Evolutionary conservation across 441 rosid species (phyloP), one percentile per base, ranked within the genome.

Genomic region (Euphorbia celastroides): DNA sequence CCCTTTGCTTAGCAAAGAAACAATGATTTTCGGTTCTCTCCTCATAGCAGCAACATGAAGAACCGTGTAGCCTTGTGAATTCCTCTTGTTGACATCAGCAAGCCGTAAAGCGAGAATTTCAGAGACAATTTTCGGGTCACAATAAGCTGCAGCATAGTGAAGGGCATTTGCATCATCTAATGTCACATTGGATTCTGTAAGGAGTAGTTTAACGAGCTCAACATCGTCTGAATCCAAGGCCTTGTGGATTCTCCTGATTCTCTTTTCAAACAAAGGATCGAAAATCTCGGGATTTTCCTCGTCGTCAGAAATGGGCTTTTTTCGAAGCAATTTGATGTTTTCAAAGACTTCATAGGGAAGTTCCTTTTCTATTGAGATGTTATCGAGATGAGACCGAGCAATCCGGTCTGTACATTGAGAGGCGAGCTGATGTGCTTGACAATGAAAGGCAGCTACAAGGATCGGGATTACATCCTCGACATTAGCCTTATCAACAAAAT

Each of bases 221-320:
- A 93, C 83, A 57, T 93, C 98, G 64, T 93, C 96, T 0, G 91
- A 88, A 78, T 93, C 98, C 48, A 93, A 74, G 60, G 98, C 98
- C 78, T 75, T 90, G 62, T 78, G 97, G 70, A 93, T 85, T 75
- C 86, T 86, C 78, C 78, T 74, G 31, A 82, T 80, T 81, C 88
- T 84, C 77, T 93, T 92, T 71, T 80, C 78, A 19, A 2, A 82
- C 54, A 66, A 23, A 34, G 83, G 82, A 62, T 84, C 83, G 26
- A 5, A 72, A 42, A 58, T 73, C 22, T 42, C 79, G 0, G 55
- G 30, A 11, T 42, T 64, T 50, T 66, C 50, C 58, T 69, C 57
- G 44, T 34, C 38, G 38, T 75, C 80, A 54, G 75, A 57, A 14
- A 54, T 60, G 66, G 81, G 74, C 70, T 79, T 81, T 26, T 22